Base-by-base conservation (phyloP, 208 protist species). In the Balamuthia mandrillaris region DNA sequence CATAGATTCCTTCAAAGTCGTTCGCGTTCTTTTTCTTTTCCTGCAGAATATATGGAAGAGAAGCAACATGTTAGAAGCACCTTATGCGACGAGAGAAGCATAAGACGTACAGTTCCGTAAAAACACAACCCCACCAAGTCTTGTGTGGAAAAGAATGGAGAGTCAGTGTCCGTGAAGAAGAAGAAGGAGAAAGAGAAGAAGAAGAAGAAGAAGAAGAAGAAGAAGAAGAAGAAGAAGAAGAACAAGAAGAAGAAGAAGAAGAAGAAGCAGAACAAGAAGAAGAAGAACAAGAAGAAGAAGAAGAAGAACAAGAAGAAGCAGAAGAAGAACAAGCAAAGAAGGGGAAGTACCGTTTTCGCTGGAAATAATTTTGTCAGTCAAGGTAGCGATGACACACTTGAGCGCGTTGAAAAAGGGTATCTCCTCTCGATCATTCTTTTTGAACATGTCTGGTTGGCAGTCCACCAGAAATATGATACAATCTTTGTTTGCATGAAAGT, bases 341-440 rank as follows among this genome's bases (percentile, higher is more conserved):
- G 4, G 52, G 31, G n/a, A n/a, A n/a, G n/a, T n/a, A n/a, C n/a
- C 89, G 81, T 42, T 68, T 14, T 91, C 89, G 37, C 42, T 72
- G 9, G 89, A 89, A 6, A 91, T 91, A 41, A 91, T 91, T 56
- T 91, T 91, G 68, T 91, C 89, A 5, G 65, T 88, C 1, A 90
- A 54, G 0, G 85, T 84, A 44, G 79, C 63, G 37, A 88, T 84
- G 41, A 82, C 56, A 65, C 79, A 85, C 63, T 86, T 86, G 1
- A 91, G 51, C 0, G 87, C 87, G 72, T 87, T 86, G 0, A 87
- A 2, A 41, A 91, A 90, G 21, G 89, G 84, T 31, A 88, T 82
- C 7, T 79, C 81, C 0, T 51, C 88, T 10, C 68, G 37, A 10
- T 54, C 51, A 42, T 86, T 84, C 10, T 0, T 4, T 45, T 87